Base-by-base conservation (phyloP, 2,329 filamentous ascomycete species). In the Pleomassaria siparia region DNA sequence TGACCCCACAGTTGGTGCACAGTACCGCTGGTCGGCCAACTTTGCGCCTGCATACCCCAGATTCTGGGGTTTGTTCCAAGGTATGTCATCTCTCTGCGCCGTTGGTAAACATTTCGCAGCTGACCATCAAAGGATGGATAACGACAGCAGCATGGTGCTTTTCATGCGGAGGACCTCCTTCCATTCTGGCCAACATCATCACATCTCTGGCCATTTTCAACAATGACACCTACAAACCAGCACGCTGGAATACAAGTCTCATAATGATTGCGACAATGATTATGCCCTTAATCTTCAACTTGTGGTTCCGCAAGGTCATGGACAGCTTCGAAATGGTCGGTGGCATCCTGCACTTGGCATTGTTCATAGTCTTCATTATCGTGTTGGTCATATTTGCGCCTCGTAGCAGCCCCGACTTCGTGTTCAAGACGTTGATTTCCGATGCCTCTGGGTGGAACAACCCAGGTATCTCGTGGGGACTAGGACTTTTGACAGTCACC, bases 211-310 rank as follows among this genome's bases (percentile, higher is more conserved):
- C 58, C 2, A 57, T 64, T 4, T 63, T 78, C 40, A 76, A 73
- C 36, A 55, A 75, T 25, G 50, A 57, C 2, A 50, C 50, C 1
- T 76, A 76, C 47, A 48, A 59, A 1, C 55, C 64, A 1, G 44
- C 75, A 44, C 55, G 66, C 18, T 81, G 76, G 76, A 78, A 81
- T 40, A 74, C 68, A 1, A 79, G 76, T 2, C 63, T 80, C 2
- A 60, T 80, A 10, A 72, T 74, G 53, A 76, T 74, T 50, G 74
- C 72, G 0, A 59, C 75, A 24, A 66, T 72, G 18, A 15, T 69
- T 1, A 50, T 75, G 3, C 63, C 71, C 1, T 59, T 74, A 5
- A 49, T 60, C 2, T 67, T 75, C 47, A 80, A 80, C 51, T 69
- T 73, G 1, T 67, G 74, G 33, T 68, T 74, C n/a, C 72, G 73